These are phyloP conservation scores for Pleurotus citrinopileatus DNA, from an alignment of 768 basidiomycete species.

Conservation along the genomic window DNA sequence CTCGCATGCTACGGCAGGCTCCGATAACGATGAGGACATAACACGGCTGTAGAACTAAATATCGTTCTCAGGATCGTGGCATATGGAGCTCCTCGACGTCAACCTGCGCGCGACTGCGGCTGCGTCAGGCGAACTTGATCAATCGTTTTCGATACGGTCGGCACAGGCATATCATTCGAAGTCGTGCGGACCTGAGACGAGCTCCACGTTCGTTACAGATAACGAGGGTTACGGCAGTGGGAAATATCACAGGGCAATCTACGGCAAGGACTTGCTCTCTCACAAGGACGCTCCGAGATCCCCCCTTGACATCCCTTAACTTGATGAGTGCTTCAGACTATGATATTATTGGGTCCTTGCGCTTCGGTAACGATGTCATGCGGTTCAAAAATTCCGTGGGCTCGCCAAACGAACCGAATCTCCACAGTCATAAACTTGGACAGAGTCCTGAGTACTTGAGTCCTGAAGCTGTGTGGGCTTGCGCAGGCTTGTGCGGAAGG, in stretches of 20 bases:
- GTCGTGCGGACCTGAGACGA: too few species aligned
- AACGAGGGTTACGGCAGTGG: conserved; percentile 3
- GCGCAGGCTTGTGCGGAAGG: not conserved
- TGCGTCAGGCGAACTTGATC: not conserved
- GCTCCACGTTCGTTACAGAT: too few species aligned
- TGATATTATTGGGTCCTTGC: too few species aligned
- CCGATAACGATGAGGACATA: conserved; percentile 3
- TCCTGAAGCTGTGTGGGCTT: not conserved
- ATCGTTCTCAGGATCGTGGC: not conserved
- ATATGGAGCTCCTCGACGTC: not conserved
- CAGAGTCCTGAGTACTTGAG: too few species aligned
- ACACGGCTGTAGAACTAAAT: conserved; percentile 4
- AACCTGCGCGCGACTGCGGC: not conserved
- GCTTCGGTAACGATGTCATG: too few species aligned
- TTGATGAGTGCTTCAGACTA: too few species aligned
- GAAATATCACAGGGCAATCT: conserved; percentile 2
- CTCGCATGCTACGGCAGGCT: not conserved
- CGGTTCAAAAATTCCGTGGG: too few species aligned
- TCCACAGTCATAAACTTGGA: not conserved
- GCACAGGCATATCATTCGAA: too few species aligned
- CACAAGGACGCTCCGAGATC: too few species aligned
- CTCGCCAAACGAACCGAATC: not conserved
- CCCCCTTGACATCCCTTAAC: not conserved
- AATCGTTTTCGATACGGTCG: too few species aligned
- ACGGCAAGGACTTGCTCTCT: too few species aligned